These are phyloP conservation scores for Xylaria flabelliformis DNA, from an alignment of 495 filamentous ascomycete genomes.

Conservation along the genomic window DNA sequence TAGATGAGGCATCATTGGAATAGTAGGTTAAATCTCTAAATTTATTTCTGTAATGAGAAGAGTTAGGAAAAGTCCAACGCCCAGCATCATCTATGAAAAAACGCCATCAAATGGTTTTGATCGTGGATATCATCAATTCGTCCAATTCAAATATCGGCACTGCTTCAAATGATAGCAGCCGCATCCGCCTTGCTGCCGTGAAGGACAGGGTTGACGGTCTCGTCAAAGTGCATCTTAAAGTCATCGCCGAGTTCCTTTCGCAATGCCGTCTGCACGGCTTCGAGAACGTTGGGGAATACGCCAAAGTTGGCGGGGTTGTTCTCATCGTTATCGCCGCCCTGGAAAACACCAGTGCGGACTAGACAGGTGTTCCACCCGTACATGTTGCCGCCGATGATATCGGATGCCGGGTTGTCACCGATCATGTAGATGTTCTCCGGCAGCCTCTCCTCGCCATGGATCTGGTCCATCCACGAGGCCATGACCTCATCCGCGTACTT, in stretches of 20 bases:
- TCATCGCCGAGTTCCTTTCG: slow-evolving; percentile 75
- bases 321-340: slow-evolving; percentile 78
- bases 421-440: slow-evolving; percentile 83
- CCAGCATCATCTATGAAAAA: slow-evolving; percentile 10
- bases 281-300: slow-evolving; percentile 79
- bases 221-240: slow-evolving; percentile 58
- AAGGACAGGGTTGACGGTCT: slow-evolving; percentile 67
- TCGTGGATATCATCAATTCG: slow-evolving; percentile 30
- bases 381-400: slow-evolving; percentile 81
- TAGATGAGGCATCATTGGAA: background rate
- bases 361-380: slow-evolving; percentile 87
- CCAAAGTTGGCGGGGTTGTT: slow-evolving; percentile 94
- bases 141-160: background rate
- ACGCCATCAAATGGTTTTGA: slow-evolving; percentile 12
- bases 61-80: slow-evolving; percentile 3
- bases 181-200: slow-evolving; percentile 54
- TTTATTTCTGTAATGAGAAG: background rate
- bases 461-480: slow-evolving; percentile 74
- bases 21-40: background rate
- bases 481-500: slow-evolving; percentile 82
- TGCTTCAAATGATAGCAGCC: slow-evolving; percentile 37
- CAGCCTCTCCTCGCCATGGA: slow-evolving; percentile 73
- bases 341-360: slow-evolving; percentile 67
- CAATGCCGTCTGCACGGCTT: slow-evolving; percentile 95
- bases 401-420: slow-evolving; percentile 79